These are phyloP conservation scores for Hibiscus tridactylites DNA, from an alignment of 345 rosid genomes.

Conservation along the genomic window DNA sequence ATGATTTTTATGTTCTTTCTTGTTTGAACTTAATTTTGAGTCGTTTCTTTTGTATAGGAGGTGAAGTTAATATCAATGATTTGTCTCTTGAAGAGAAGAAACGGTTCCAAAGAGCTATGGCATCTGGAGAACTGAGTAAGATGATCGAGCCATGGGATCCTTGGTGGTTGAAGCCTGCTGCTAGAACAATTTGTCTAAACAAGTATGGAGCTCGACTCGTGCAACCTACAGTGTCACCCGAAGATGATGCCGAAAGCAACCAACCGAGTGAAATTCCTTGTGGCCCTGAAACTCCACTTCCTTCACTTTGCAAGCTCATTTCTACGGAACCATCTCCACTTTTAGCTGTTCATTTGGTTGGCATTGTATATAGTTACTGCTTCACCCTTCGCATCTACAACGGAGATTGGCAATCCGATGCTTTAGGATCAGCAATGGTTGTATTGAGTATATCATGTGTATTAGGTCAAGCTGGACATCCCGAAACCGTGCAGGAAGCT, in stretches of 20 bases:
- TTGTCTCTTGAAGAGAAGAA: conserved; percentile 67
- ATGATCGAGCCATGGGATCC: conserved; percentile 93
- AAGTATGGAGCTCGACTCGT: conserved; percentile 55
- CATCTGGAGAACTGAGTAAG: conserved; percentile 83
- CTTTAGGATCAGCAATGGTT: conserved; percentile 52
- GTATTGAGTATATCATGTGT: conserved; percentile 55
- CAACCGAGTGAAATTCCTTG: conserved; percentile 42
- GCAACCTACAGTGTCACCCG: conserved; percentile 28
- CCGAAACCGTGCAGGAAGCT: conserved; percentile 54
- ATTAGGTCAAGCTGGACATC: conserved; percentile 57
- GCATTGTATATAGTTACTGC: conserved; percentile 19
- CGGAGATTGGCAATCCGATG: conserved; percentile 81
- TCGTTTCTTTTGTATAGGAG: conserved; percentile 28
- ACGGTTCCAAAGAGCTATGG: conserved; percentile 70
- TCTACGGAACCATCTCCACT: conserved; percentile 64
- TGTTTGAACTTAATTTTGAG: background rate
- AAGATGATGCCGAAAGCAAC: conserved; percentile 14
- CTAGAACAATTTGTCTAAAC: conserved; percentile 48
- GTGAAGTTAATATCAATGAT: conserved; percentile 50
- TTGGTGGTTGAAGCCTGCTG: conserved; percentile 84
- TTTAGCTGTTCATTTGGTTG: conserved; percentile 61
- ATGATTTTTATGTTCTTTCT: background rate
- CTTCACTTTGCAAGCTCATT: conserved; percentile 48
- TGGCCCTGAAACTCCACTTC: conserved; percentile 62
- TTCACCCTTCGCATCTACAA: conserved; percentile 77